Evolutionary conservation across 352 stramenopile species (phyloP).

Genomic region (Pythium biforme): DNA sequence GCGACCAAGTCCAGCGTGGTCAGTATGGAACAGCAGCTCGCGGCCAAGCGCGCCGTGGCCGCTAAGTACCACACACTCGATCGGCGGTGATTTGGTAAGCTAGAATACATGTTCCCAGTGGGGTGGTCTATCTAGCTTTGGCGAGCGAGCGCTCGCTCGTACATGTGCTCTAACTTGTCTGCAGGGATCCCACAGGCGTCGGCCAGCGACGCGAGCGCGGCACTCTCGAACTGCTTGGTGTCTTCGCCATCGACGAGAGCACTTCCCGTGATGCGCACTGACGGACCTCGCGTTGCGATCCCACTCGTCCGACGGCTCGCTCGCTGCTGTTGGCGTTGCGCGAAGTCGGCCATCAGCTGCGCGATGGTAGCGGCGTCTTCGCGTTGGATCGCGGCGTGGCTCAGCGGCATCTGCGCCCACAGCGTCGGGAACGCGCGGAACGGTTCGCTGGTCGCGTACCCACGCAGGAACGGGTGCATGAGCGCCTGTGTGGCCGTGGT

Average conservation of each 20-base stretch:
- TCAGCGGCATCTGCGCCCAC: slow-evolving; percentile 43
- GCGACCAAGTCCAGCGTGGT: slow-evolving; percentile 44
- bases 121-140: neutral
- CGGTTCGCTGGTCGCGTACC: slow-evolving; percentile 35
- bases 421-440: slow-evolving; percentile 36
- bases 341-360: slow-evolving; percentile 39
- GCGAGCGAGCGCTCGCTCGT: slow-evolving; percentile 13
- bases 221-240: neutral
- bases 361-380: slow-evolving; percentile 33
- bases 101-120: neutral
- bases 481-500: slow-evolving; percentile 87
- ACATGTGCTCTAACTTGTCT: slow-evolving; percentile 3
- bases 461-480: slow-evolving; percentile 84
- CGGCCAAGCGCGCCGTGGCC: slow-evolving; percentile 38
- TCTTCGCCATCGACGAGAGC: neutral
- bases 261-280: neutral
- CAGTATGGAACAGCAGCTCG: slow-evolving; percentile 54
- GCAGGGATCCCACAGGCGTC: slow-evolving; percentile 11
- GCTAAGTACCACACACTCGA: slow-evolving; percentile 59
- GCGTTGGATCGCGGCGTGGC: slow-evolving; percentile 18
- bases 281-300: neutral
- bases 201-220: slow-evolving; percentile 12
- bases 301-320: slow-evolving; percentile 1
- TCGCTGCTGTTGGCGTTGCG: slow-evolving; percentile 10
- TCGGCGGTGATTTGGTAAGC: slow-evolving; percentile 3